Base-by-base conservation (phyloP, 2,329 filamentous ascomycete species). In the Hypoxylon sp. region DNA sequence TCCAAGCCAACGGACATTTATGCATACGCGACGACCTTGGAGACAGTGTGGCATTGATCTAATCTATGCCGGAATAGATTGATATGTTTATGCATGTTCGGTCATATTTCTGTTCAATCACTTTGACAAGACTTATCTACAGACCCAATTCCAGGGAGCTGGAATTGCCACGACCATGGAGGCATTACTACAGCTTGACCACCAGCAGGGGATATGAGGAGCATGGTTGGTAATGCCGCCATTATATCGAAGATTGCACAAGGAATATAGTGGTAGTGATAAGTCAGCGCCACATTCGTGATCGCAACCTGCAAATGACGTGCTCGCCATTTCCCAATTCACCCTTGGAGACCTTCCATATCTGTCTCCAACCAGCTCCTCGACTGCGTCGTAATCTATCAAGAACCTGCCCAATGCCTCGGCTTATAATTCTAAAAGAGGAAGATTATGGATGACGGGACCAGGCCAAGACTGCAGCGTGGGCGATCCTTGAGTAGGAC, bases 391-490 rank as follows among this genome's bases (percentile, higher is more conserved):
- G 52, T 29, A 57, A 31, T 51, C 37, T 47, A 26, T 37, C 42
- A 19, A 53, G 14, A 24, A 39, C 11, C 22, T 42, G 37, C 24
- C 31, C 29, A 64, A 60, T 64, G 17, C 55, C 10, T 66, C 55
- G 63, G 53, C 47, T 52, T 39, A 14, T 5, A 35, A 37, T 64
- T 50, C 65, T 63, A 68, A 68, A 63, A 26, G 39, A 64, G 56
- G 55, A 61, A 61, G 35, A 61, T 37, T 29, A 44, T 48, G 57
- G 33, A 67, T 69, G 61, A 54, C 57, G 61, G 63, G 65, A 51
- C 65, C 57, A 19, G 6, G 68, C 68, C 57, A 68, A 65, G 57
- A 59, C 55, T 11, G 13, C 17, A 24, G 31, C 14, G 19, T 50
- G 42, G 42, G 39, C 37, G 39, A 39, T 22, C 42, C n/a, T 44